A percentile compares a stretch with the other conserved stretches of the same genome.
phyloP scores from a whole-genome alignment of 176 grass and related monocot species.

The Rhynchospora tenuis region DNA sequence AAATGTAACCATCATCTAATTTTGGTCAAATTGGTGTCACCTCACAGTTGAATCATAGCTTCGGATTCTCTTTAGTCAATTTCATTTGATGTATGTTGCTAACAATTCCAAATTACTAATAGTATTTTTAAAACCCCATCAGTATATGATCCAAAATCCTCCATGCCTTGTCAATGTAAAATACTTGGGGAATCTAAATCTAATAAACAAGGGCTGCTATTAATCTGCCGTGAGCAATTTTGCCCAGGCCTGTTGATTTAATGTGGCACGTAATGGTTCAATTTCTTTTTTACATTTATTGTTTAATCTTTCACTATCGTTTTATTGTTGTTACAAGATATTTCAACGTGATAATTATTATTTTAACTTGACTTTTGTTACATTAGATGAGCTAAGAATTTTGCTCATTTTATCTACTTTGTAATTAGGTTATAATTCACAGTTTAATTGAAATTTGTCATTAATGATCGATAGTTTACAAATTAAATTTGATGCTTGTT shows the following conservation, averaged over 20 bases:
- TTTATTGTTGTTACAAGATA: too few species aligned
- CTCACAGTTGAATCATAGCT: slow-evolving; percentile 13
- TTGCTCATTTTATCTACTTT: too few species aligned
- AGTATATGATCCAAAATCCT: neutral
- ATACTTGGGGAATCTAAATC: neutral
- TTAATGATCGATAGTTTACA: neutral
- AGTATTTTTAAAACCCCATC: neutral
- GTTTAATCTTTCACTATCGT: neutral
- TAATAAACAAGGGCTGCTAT: neutral
- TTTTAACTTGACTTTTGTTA: too few species aligned
- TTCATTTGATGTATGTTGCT: neutral
- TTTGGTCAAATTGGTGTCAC: slow-evolving; percentile 18
- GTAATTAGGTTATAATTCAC: neutral
- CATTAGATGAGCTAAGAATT: too few species aligned
- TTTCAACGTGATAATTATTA: too few species aligned
- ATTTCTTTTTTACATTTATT: neutral
- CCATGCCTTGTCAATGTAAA: neutral
- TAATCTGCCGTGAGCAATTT: neutral
- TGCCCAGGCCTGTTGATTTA: too few species aligned
- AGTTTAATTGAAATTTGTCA: neutral
- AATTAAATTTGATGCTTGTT: neutral
- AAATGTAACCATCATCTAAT: neutral
- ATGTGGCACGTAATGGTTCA: neutral
- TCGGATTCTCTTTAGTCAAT: neutral
- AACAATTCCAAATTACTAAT: neutral